These are phyloP conservation scores for Dothistroma pini DNA, from an alignment of 2,329 filamentous ascomycete species.

Conservation along the genomic window DNA sequence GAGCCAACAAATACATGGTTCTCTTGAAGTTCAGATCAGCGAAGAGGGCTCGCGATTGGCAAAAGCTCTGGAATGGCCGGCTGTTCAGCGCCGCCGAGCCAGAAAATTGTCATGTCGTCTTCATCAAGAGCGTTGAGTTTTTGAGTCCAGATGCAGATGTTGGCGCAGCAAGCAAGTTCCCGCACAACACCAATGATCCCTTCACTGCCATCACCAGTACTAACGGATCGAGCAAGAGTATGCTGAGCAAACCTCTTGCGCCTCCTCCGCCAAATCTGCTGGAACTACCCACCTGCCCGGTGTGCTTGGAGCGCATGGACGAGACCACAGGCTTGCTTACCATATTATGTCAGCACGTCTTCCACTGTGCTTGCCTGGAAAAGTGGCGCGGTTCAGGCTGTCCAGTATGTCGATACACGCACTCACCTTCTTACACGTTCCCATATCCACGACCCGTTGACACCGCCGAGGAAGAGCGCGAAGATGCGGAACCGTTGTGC, in stretches of 20 bases:
- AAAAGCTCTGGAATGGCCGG: conserved; percentile 84
- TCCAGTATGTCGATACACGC: conserved; percentile 89
- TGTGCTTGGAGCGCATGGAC: conserved; percentile 97
- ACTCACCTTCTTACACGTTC: conserved; percentile 49
- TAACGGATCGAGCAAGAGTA: conserved; percentile 14
- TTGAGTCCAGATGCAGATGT: conserved; percentile 55
- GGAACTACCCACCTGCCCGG: conserved; percentile 91
- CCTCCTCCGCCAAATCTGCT: conserved; percentile 79
- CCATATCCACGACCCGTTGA: conserved; percentile 34
- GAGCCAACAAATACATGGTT: conserved; percentile 89
- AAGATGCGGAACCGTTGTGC: conserved; percentile 67
- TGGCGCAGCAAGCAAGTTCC: conserved; percentile 55
- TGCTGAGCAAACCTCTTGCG: conserved; percentile 56
- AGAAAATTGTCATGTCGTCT: conserved; percentile 91
- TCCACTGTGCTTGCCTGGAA: conserved; percentile 92
- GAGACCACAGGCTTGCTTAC: conserved; percentile 93
- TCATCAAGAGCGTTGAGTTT: conserved; percentile 88
- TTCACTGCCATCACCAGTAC: conserved; percentile 50
- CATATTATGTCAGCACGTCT: conserved; percentile 95
- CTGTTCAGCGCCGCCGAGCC: conserved; percentile 74
- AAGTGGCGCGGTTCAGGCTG: conserved; percentile 95
- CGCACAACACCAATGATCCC: conserved; percentile 58
- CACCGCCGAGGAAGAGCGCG: conserved; percentile 28
- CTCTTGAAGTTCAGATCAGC: conserved; percentile 86
- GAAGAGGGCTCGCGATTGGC: conserved; percentile 72